Base-by-base conservation (phyloP, 441 rosid genomes). In the Erodium trifolium region DNA sequence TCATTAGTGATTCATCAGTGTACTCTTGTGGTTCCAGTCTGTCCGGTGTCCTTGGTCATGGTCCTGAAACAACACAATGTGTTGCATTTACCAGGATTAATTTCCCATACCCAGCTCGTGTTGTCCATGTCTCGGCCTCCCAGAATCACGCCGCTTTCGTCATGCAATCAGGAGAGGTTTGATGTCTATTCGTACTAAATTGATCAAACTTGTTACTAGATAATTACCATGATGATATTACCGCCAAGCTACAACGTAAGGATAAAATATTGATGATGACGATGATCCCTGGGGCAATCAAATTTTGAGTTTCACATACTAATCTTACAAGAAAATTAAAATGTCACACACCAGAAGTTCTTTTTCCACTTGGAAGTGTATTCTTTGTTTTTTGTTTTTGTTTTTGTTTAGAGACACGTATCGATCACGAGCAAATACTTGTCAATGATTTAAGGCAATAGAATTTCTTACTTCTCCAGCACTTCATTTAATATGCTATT, bases 11-110 rank as follows among this genome's bases (percentile, higher is more conserved):
- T 82, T 91, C 98, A 68, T 86, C 88, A 68, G 85, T 89, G 67
- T 91, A 91, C 78, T 91, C 98, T 77, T 89, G 96, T 78, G 98
- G 97, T 69, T 86, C 92, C 63, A 86, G 89, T 81, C 80, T 88
- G 81, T 80, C 84, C 51, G 96, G 98, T 70, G 95, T 86, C 73
- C 98, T 93, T 73, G 96, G 96, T 72, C 98, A 93, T 75, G 95
- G 96, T 16, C 85, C 97, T 60, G 98, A 90, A 82, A 93, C 88
- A 75, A 91, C 96, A 72, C 93, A 93, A 75, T 87, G 92, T 64
- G 93, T 86, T 18, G 84, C 88, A 65, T 91, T 93, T 78, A 85
- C 89, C 12, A 82, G 82, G 72, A 83, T 89, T 69, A 82, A 75
- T 67, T 88, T 93, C 71, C 92, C 97, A 14, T 70, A 62, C 75